These are phyloP conservation scores for Hymenoscyphus salicellus DNA, from an alignment of 2,329 filamentous ascomycete genomes.

Conservation along the genomic window DNA sequence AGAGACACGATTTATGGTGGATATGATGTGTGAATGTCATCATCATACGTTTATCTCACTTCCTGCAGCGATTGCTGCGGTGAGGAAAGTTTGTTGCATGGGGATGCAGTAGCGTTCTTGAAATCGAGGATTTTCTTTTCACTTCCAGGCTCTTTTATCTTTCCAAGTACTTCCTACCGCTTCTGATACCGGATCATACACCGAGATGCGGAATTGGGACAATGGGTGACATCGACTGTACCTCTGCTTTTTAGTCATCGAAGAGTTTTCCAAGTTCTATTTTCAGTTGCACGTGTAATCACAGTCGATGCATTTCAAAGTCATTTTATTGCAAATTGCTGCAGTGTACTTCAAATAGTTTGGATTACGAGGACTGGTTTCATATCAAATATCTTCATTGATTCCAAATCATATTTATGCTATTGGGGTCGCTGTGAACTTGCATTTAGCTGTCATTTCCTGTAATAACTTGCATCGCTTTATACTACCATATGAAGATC, in stretches of 20 bases:
- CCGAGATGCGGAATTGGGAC: not conserved
- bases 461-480: not conserved
- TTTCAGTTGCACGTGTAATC: not conserved
- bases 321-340: not conserved
- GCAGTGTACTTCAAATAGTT: not conserved
- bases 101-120: not conserved
- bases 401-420: not conserved
- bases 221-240: not conserved
- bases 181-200: not conserved
- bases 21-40: not conserved
- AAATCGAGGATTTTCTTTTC: not conserved
- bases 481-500: not conserved
- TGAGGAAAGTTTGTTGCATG: not conserved
- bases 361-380: not conserved
- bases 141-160: not conserved
- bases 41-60: not conserved
- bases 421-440: not conserved
- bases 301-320: not conserved
- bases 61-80: not conserved
- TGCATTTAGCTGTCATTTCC: not conserved
- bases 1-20: no score
- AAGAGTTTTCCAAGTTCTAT: not conserved
- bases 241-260: slow-evolving; percentile 1
- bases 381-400: not conserved
- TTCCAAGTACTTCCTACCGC: not conserved